Evolutionary conservation across 345 rosid species (phyloP).

Genomic region (Arabis hirsuta): DNA sequence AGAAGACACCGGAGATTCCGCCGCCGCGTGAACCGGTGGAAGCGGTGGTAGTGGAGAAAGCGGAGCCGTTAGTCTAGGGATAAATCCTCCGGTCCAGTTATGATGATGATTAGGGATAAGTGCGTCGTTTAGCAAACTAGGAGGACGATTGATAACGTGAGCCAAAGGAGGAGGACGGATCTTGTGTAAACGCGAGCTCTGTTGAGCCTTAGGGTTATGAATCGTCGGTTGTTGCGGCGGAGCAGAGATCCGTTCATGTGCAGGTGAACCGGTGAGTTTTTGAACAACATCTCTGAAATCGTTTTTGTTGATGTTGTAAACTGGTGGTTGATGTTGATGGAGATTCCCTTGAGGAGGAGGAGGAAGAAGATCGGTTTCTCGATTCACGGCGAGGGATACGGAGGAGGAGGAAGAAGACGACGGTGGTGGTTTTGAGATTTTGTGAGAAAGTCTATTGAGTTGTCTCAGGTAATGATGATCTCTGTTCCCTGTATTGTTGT

Average conservation of each 20-base stretch:
- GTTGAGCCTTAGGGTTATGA: slow-evolving; percentile 67
- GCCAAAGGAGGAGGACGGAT: slow-evolving; percentile 93
- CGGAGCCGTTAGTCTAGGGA: slow-evolving; percentile 53
- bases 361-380: slow-evolving; percentile 48
- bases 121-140: slow-evolving; percentile 52
- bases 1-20: slow-evolving; percentile 76
- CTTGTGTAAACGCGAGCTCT: slow-evolving; percentile 83
- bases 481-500: slow-evolving; percentile 40
- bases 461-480: slow-evolving; percentile 60
- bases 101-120: slow-evolving; percentile 34
- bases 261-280: slow-evolving; percentile 90
- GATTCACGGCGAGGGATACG: slow-evolving; percentile 41
- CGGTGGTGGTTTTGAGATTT: slow-evolving; percentile 64
- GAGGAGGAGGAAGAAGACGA: slow-evolving; percentile 10
- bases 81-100: slow-evolving; percentile 33
- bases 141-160: slow-evolving; percentile 73
- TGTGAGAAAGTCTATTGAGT: slow-evolving; percentile 84
- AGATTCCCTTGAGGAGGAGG: slow-evolving; percentile 44
- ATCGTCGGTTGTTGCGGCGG: slow-evolving; percentile 65
- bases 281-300: slow-evolving; percentile 95
- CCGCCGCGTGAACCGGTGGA: slow-evolving; percentile 67
- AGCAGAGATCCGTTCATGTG: slow-evolving; percentile 73
- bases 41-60: slow-evolving; percentile 73
- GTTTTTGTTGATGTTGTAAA: slow-evolving; percentile 89
- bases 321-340: slow-evolving; percentile 80